Evolutionary conservation across 2,329 filamentous ascomycete genomes (phyloP).

Genomic region (Penicillium sp.): DNA sequence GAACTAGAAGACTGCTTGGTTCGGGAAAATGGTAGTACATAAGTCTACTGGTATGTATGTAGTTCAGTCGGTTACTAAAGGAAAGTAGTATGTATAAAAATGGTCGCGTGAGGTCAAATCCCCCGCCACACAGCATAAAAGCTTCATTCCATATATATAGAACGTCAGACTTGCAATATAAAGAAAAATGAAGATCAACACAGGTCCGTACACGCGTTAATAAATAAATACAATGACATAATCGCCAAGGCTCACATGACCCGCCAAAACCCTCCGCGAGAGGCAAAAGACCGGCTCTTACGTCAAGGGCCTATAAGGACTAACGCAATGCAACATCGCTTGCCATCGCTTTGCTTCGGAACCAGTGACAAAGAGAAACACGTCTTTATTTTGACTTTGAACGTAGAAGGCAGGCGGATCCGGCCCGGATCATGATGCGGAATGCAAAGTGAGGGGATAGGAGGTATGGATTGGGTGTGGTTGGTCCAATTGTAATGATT

Average conservation of each 20-base stretch:
- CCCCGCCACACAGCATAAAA: neutral
- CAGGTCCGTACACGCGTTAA: neutral
- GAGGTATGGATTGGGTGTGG: neutral
- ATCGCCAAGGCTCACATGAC: constrained; percentile 10
- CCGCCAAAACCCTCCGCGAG: constrained; percentile 4
- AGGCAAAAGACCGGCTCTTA: constrained; percentile 3
- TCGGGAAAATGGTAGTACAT: neutral
- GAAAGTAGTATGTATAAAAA: neutral
- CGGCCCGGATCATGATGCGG: constrained; percentile 12
- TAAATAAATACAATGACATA: constrained; percentile 4
- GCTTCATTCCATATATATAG: neutral
- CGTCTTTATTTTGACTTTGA: neutral
- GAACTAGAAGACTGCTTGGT: neutral
- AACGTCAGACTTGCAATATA: neutral
- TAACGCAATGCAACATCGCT: constrained; percentile 20
- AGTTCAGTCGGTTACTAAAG: neutral
- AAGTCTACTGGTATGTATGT: neutral
- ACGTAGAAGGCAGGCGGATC: constrained; percentile 8
- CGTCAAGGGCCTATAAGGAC: constrained; percentile 13
- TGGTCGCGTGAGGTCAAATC: neutral
- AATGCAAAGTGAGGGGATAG: constrained; percentile 3
- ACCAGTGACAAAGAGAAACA: constrained; percentile 26
- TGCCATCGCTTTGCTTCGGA: constrained; percentile 30
- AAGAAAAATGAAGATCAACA: neutral
- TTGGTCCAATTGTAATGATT: constrained; percentile 1